Evolutionary conservation across 768 basidiomycete genomes (phyloP).

Genomic region (Auricularia cornea): DNA sequence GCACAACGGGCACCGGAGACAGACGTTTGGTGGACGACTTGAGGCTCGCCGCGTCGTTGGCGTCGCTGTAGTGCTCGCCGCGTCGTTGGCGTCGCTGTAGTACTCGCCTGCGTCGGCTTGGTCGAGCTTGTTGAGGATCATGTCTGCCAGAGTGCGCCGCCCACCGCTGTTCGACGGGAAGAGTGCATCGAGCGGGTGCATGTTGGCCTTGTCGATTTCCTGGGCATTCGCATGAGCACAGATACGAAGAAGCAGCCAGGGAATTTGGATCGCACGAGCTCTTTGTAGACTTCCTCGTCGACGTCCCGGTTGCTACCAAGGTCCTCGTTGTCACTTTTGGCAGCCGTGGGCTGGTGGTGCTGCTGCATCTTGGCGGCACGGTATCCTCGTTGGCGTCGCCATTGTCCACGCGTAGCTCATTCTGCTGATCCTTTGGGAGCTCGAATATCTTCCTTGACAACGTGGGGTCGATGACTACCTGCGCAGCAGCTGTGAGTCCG

Average conservation of each 20-base stretch:
- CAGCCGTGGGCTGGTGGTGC: constrained; percentile 1
- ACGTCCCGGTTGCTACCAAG: constrained; percentile 32
- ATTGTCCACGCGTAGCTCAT: constrained; percentile 59
- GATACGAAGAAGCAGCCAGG: neutral
- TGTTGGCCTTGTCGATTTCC: constrained; percentile 88
- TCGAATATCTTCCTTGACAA: constrained; percentile 84
- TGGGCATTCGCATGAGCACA: constrained; percentile 50
- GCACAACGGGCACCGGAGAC: constrained; percentile 20
- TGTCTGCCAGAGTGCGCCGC: constrained; percentile 83
- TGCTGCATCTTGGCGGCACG: no score
- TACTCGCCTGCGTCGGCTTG: constrained; percentile 46
- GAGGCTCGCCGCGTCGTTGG: neutral
- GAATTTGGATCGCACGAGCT: constrained; percentile 26
- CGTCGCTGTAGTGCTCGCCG: constrained; percentile 43
- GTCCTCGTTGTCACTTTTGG: constrained; percentile 30
- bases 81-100: constrained; percentile 34
- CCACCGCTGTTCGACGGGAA: constrained; percentile 68
- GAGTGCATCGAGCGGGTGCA: constrained; percentile 75
- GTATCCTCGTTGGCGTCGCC: constrained; percentile 42
- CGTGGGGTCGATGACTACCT: constrained; percentile 72
- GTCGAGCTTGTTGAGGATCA: constrained; percentile 93
- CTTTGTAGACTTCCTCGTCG: constrained; percentile 32
- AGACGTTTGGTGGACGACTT: constrained; percentile 21
- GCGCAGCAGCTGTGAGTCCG: neutral
- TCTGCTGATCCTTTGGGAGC: constrained; percentile 87